Evolutionary conservation across 192 early-diverging fungal species (phyloP), one percentile per base, ranked within the genome.

Genomic region (Coemansia sp.): DNA sequence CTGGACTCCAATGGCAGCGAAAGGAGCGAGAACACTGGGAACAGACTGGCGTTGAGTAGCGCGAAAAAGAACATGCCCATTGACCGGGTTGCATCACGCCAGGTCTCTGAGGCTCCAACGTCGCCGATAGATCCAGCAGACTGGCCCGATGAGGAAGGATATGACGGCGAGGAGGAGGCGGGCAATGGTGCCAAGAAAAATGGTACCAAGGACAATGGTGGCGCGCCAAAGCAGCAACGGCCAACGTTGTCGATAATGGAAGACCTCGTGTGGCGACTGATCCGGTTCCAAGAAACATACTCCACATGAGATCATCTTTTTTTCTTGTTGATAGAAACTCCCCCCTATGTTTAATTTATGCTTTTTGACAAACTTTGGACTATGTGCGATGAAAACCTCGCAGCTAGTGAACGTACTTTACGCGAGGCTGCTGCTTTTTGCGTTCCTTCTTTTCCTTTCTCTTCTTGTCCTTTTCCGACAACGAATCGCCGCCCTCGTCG

Each of bases 401-500:
- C 30, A 3, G 6, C 14, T 46, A 52, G 51, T 59, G 64, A 15
- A 63, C 70, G 64, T 77, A 83, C 45, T 66, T 71, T 39, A 71
- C 72, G 34, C 75, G 79, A 26, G 49, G 49, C 34, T 58, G 26
- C 57, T 83, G 75, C 51, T 77, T 71, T 46, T 83, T 77, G 72
- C 81, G 81, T 39, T 83, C 81, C 66, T 77, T 83, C 49, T 83
- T 83, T 63, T 83, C 76, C 51, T 49, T 67, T 55, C 72, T 68
- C 62, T 83, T 83, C 61, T 63, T 65, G 21, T 74, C 68, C 55
- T 69, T 64, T 16, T 73, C 75, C 4, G 57, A 26, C 14, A 51
- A 26, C 30, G 26, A n/a, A 14, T 75, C 34, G 35, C 41, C 45
- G 43, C 33, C 16, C 49, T 36, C 2, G 6, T 16, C 51, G 7